Percentiles rank a stretch among this genome's conserved stretches.
Evolutionary conservation across 495 filamentous ascomycete genomes (phyloP).

Genomic region (Penicillium canescens): DNA sequence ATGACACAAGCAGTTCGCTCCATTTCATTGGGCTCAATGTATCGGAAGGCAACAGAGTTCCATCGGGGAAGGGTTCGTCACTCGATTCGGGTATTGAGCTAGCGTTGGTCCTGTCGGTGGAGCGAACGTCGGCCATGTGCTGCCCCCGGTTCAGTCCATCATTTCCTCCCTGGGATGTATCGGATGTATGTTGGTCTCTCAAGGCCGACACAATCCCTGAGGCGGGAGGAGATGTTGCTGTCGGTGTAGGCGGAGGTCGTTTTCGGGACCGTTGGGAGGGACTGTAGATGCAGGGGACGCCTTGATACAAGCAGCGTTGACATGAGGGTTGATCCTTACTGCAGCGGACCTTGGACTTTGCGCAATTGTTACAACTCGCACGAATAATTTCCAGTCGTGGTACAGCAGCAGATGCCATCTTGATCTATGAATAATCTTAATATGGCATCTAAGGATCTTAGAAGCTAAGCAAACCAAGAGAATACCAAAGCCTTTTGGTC

Average conservation of each 20-base stretch:
- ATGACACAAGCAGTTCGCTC: constrained; percentile 1
- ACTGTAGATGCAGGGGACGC: constrained; percentile 8
- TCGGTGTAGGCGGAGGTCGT: constrained; percentile 4
- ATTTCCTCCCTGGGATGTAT: background rate
- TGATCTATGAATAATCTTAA: background rate
- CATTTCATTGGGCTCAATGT: constrained; percentile 7
- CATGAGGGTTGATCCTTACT: constrained; percentile 10
- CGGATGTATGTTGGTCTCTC: background rate
- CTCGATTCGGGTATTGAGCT: background rate
- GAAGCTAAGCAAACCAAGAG: background rate
- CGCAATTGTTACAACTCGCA: constrained; percentile 7
- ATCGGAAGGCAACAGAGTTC: constrained; percentile 1
- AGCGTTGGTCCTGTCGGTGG: background rate
- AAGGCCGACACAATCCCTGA: background rate
- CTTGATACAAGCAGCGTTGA: constrained; percentile 8
- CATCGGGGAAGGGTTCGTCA: constrained; percentile 1
- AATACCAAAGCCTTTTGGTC: background rate
- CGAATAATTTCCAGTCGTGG: constrained; percentile 6
- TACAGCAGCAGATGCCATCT: background rate
- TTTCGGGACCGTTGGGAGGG: constrained; percentile 10
- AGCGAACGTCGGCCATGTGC: background rate
- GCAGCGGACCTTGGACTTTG: constrained; percentile 6
- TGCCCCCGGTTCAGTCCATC: background rate
- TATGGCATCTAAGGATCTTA: background rate
- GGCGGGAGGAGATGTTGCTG: background rate